These are phyloP conservation scores for Phialemoniopsis sp. DNA, from an alignment of 2,329 filamentous ascomycete genomes.

Conservation along the genomic window DNA sequence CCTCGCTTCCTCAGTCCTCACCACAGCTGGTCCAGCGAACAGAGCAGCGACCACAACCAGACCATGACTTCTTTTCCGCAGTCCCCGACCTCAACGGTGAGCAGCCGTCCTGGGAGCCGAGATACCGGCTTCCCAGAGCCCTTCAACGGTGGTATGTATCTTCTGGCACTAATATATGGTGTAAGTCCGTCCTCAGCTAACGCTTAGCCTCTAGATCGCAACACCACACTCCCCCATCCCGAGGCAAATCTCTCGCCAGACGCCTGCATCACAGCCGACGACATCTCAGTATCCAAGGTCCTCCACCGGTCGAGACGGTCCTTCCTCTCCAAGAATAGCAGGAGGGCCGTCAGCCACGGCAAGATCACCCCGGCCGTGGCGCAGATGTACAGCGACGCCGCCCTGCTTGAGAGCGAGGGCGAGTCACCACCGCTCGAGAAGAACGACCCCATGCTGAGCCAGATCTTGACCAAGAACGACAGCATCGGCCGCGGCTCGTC, in stretches of 20 bases:
- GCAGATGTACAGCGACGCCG: slow-evolving; percentile 24
- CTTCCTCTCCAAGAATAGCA: slow-evolving; percentile 40
- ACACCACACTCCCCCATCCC: slow-evolving; percentile 59
- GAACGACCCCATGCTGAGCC: background rate
- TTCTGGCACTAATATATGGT: too few relatives aligned
- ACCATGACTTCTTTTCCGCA: slow-evolving; percentile 3
- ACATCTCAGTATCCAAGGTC: slow-evolving; percentile 39
- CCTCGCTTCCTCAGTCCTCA: slow-evolving; percentile 2
- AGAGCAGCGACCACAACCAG: too few relatives aligned
- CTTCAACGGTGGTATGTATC: slow-evolving; percentile 38
- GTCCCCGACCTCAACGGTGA: background rate
- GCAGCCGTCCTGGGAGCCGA: too few relatives aligned
- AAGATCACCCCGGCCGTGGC: slow-evolving; percentile 31
- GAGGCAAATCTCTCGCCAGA: slow-evolving; percentile 54
- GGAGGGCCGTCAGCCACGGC: slow-evolving; percentile 40
- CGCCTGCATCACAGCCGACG: slow-evolving; percentile 51
- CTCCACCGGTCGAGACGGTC: slow-evolving; percentile 39
- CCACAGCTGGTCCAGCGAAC: slow-evolving; percentile 12
- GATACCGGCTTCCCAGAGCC: slow-evolving; percentile 50
- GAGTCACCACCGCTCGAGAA: background rate
- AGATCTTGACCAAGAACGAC: background rate
- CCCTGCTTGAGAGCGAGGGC: slow-evolving; percentile 12
- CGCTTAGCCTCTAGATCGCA: too few relatives aligned
- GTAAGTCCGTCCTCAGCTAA: too few relatives aligned
- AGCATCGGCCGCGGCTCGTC: too few relatives aligned